phyloP scores from a whole-genome alignment of 148 eudicot species.

The Simmondsia chinensis region DNA sequence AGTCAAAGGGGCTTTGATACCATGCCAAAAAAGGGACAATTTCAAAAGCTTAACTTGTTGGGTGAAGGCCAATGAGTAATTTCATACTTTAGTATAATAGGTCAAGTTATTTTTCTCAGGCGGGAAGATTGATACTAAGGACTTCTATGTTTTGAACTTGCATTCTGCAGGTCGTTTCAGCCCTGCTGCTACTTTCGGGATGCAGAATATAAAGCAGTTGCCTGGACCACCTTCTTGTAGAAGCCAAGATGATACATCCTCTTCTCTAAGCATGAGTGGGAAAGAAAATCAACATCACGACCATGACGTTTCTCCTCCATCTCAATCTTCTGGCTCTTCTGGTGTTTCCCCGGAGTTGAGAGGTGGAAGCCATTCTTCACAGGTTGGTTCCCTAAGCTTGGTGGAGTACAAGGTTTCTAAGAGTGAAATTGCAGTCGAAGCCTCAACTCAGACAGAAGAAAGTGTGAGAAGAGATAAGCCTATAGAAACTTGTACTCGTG shows the following conservation, averaged over 20 bases:
- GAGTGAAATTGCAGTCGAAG: slow-evolving; percentile 66
- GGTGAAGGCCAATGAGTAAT: too few species aligned
- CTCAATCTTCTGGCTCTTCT: slow-evolving; percentile 45
- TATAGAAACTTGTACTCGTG: slow-evolving; percentile 58
- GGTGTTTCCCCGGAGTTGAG: slow-evolving; percentile 58
- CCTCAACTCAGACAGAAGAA: slow-evolving; percentile 90
- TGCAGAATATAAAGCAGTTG: slow-evolving; percentile 51
- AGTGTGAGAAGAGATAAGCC: slow-evolving; percentile 20
- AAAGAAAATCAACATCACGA: slow-evolving; percentile 60
- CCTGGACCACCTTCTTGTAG: slow-evolving; percentile 70
- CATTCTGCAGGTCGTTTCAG: slow-evolving; percentile 46
- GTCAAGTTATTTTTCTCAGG: too few species aligned
- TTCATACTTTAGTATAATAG: too few species aligned
- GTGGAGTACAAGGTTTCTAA: slow-evolving; percentile 53
- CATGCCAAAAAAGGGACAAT: too few species aligned
- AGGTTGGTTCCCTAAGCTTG: slow-evolving; percentile 58
- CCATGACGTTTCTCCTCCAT: slow-evolving; percentile 64
- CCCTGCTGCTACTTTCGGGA: slow-evolving; percentile 41
- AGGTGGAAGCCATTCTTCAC: slow-evolving; percentile 54
- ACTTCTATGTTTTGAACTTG: slow-evolving; percentile 1
- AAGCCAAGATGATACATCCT: slow-evolving; percentile 68
- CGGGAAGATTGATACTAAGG: too few species aligned
- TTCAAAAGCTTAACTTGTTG: too few species aligned
- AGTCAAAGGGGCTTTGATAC: too few species aligned
- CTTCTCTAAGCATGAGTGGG: slow-evolving; percentile 56